phyloP scores from a whole-genome alignment of 352 stramenopile genomes.

The Achlya hypogyna region DNA sequence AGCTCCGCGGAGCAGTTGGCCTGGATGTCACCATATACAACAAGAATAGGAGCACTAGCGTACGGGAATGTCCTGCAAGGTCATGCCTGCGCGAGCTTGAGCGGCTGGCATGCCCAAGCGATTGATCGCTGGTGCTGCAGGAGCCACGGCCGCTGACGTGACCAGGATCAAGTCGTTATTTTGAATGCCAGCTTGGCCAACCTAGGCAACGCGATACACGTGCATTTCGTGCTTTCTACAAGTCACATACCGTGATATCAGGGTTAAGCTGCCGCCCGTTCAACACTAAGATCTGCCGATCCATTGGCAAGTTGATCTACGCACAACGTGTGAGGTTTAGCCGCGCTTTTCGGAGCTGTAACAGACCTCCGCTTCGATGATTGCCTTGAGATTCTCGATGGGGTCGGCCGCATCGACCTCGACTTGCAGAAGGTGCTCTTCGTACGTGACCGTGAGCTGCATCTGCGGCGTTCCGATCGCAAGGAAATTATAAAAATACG shows the following conservation, averaged over 20 bases:
- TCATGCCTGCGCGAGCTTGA: constrained; percentile 53
- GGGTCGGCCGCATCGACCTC: constrained; percentile 15
- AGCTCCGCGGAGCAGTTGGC: constrained; percentile 55
- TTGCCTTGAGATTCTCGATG: constrained; percentile 20
- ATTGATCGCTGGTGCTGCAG: constrained; percentile 17
- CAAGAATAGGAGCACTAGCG: neutral
- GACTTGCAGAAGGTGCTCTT: constrained; percentile 17
- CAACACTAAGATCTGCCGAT: constrained; percentile 47
- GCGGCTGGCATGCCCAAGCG: constrained; percentile 22
- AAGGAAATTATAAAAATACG: neutral
- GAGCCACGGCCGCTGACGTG: constrained; percentile 21
- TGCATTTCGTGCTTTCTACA: neutral
- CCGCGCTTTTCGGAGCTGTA: too few species aligned
- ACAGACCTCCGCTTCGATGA: constrained; percentile 22
- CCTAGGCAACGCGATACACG: constrained; percentile 27
- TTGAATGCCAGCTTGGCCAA: constrained; percentile 57
- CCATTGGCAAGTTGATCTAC: constrained; percentile 58
- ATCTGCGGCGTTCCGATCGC: neutral
- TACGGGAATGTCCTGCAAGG: constrained; percentile 71
- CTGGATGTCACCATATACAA: constrained; percentile 17
- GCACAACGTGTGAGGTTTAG: too few species aligned
- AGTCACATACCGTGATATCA: constrained; percentile 37
- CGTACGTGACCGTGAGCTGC: constrained; percentile 16
- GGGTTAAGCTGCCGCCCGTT: constrained; percentile 44
- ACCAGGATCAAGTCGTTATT: constrained; percentile 67